Evolutionary conservation across 345 rosid species (phyloP).

Genomic region (Citrus mangshanensis): DNA sequence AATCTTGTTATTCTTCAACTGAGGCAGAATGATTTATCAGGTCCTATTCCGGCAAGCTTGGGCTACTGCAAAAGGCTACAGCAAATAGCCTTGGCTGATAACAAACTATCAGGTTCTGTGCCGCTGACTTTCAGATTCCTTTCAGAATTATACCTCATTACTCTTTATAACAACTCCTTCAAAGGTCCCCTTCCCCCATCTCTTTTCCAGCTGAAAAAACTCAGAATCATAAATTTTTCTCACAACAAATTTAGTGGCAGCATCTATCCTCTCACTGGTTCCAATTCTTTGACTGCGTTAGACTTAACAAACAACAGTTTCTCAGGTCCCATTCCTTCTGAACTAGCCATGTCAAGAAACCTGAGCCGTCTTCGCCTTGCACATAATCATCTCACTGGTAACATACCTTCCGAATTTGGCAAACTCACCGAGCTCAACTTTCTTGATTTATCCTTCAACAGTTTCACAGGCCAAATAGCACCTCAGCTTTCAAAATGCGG

Average conservation of each 20-base stretch:
- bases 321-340: slow-evolving; percentile 58
- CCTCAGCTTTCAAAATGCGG: slow-evolving; percentile 45
- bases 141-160: slow-evolving; percentile 42
- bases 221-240: slow-evolving; percentile 75
- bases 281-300: slow-evolving; percentile 51
- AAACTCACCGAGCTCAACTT: slow-evolving; percentile 54
- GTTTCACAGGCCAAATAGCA: slow-evolving; percentile 53
- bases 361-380: slow-evolving; percentile 72
- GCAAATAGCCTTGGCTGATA: slow-evolving; percentile 70
- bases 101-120: slow-evolving; percentile 64
- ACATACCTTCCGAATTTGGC: slow-evolving; percentile 58
- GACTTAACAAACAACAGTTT: slow-evolving; percentile 82
- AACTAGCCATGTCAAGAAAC: slow-evolving; percentile 50
- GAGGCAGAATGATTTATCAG: slow-evolving; percentile 78
- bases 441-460: slow-evolving; percentile 74
- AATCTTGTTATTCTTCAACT: slow-evolving; percentile 65
- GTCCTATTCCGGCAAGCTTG: slow-evolving; percentile 72
- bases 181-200: slow-evolving; percentile 69
- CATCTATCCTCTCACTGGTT: slow-evolving; percentile 62
- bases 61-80: slow-evolving; percentile 70
- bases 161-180: slow-evolving; percentile 80
- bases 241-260: slow-evolving; percentile 65
- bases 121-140: slow-evolving; percentile 78
- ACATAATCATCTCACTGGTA: slow-evolving; percentile 58
- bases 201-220: slow-evolving; percentile 55